Percentiles rank a stretch among this genome's conserved stretches.
Conservation (phyloP, 2,329 filamentous ascomycete species). For the Calonectria pseudoreteaudii region DNA sequence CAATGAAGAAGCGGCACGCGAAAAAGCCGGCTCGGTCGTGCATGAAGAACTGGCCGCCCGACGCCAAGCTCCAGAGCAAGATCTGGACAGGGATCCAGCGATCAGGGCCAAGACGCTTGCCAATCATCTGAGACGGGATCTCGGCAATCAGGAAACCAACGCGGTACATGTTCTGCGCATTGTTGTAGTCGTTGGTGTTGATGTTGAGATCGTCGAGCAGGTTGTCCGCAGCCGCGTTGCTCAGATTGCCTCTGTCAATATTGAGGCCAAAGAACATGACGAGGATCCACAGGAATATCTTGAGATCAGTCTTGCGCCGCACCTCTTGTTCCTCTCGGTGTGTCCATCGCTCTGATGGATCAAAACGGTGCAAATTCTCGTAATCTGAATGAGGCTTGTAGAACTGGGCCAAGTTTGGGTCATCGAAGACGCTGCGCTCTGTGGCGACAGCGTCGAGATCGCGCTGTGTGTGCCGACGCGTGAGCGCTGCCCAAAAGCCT, state of each 20-base stretch:
- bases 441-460: slow-evolving; percentile 4
- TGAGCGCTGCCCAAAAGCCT: slow-evolving; percentile 5
- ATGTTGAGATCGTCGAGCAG: slow-evolving; percentile 55
- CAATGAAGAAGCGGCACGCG: slow-evolving; percentile 25
- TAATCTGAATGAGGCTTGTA: slow-evolving; percentile 12
- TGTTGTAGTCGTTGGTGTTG: slow-evolving; percentile 59
- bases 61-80: slow-evolving; percentile 18
- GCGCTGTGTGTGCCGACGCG: not conserved
- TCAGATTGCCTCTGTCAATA: slow-evolving; percentile 49
- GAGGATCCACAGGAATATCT: slow-evolving; percentile 63
- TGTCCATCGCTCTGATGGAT: slow-evolving; percentile 51
- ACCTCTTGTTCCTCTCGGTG: slow-evolving; percentile 49
- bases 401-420: slow-evolving; percentile 1
- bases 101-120: slow-evolving; percentile 59
- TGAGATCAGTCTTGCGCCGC: slow-evolving; percentile 59
- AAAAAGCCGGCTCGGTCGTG: slow-evolving; percentile 15
- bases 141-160: slow-evolving; percentile 68
- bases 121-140: slow-evolving; percentile 70
- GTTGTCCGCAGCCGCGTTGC: slow-evolving; percentile 47
- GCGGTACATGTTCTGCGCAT: slow-evolving; percentile 66
- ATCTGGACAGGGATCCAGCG: slow-evolving; percentile 47
- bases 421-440: slow-evolving; percentile 13
- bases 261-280: slow-evolving; percentile 66
- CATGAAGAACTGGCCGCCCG: slow-evolving; percentile 22
- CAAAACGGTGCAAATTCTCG: slow-evolving; percentile 53